Conservation (phyloP, 768 basidiomycete genomes). For the Coprinellus aureogranulatus region DNA sequence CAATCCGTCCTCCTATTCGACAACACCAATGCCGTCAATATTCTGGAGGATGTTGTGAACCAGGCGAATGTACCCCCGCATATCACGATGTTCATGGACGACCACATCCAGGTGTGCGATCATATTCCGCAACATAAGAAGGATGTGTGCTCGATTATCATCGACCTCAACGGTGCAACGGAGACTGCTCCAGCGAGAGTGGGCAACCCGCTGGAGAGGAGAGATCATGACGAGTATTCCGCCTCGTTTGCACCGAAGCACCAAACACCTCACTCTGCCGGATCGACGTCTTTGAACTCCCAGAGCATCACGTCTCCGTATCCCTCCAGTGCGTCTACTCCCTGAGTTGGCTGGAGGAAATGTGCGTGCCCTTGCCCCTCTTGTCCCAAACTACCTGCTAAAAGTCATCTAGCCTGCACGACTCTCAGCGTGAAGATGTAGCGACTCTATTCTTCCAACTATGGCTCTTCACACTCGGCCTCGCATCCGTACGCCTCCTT, state of each 20-base stretch:
- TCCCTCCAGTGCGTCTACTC: constrained; percentile 35
- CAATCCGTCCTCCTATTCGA: constrained; percentile 38
- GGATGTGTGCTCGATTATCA: constrained; percentile 22
- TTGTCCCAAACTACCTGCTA: background rate
- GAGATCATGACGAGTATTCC: background rate
- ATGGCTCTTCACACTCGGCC: constrained; percentile 46
- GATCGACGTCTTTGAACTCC: too few species aligned
- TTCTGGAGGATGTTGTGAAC: constrained; percentile 32
- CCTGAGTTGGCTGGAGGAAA: constrained; percentile 44
- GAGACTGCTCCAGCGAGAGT: background rate
- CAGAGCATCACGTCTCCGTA: background rate
- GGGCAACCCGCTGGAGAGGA: background rate
- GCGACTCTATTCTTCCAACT: constrained; percentile 43
- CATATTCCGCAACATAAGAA: constrained; percentile 32
- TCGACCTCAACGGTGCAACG: background rate
- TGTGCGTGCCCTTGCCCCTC: constrained; percentile 30
- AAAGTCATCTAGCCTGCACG: constrained; percentile 27
- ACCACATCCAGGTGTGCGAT: constrained; percentile 35
- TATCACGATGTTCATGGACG: constrained; percentile 22
- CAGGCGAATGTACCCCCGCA: constrained; percentile 20
- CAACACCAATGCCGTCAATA: constrained; percentile 32
- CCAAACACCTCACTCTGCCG: background rate
- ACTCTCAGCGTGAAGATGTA: constrained; percentile 47
- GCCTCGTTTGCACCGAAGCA: background rate
- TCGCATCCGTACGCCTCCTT: constrained; percentile 40